Base-by-base conservation (phyloP, 1,284 basidiomycete genomes). In the Trichosporon ovoides region DNA sequence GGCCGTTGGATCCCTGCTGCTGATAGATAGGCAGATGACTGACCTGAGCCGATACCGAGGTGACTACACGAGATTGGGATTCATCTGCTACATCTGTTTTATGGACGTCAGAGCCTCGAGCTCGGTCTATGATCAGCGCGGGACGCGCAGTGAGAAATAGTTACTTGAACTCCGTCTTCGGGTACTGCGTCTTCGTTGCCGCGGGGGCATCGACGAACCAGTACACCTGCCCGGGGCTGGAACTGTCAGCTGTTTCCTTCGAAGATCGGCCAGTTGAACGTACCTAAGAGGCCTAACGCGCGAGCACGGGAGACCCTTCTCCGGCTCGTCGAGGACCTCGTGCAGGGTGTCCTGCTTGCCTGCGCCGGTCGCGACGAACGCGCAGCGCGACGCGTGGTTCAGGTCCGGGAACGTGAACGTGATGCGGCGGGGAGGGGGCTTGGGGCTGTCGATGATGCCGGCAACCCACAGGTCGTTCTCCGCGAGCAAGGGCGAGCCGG, bases 381-480 rank as follows among this genome's bases (percentile, higher is more conserved):
- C 94, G 61, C 92, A 83, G 61, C 88, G 83, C 52, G 83, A 80
- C 14, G 94, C 93, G 76, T 95, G 93, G 76, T 96, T 96, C 68
- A 97, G 84, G 61, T 96, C 93, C 46, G 90, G 91, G 72, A 84
- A 74, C 72, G 74, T 76, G 50, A 76, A 68, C 3, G 93, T 97
- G 77, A 98, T 89, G 61, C 96, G 85, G 68, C 83, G 85, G 18
- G 87, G 81, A 12, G 96, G 96, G 0, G 91, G 92, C 79, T 98
- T 98, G 35, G 96, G 96, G 53, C 88, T 89, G 79, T 98, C 92
- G 50, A 89, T 86, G 69, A 98, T 82, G 75, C 86, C 89, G 1
- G 92, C 92, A 20, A 99, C 91, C 95, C 95, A 98, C 53, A 91
- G 84, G 73, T 91, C 89, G 61, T 83, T 84, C 78, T 98, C 95